Conservation (phyloP, 2,329 filamentous ascomycete genomes). For the Macrophomina phaseolina region DNA sequence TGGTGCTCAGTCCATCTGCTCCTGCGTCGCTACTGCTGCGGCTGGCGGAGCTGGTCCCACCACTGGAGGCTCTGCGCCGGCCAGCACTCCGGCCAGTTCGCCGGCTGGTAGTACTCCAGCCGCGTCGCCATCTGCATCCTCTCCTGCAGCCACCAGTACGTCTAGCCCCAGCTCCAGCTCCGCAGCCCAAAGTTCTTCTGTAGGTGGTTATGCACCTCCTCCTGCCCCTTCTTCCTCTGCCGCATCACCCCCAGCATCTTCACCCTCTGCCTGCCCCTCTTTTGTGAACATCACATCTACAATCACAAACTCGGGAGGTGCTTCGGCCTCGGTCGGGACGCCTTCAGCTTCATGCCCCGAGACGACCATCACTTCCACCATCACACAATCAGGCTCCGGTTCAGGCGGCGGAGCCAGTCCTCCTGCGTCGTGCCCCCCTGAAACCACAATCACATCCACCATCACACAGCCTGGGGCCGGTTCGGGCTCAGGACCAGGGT, state of each 20-base stretch:
- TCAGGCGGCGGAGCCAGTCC: conserved; percentile 6
- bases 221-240: background rate
- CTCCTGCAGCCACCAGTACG: conserved; percentile 12
- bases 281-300: background rate
- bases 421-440: background rate
- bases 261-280: conserved; percentile 4
- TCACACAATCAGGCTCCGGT: background rate
- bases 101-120: background rate
- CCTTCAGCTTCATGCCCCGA: background rate
- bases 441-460: conserved; percentile 1
- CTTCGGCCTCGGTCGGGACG: background rate
- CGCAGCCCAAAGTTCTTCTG: conserved; percentile 1
- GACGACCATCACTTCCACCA: background rate
- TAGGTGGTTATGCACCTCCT: background rate
- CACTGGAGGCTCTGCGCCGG: background rate
- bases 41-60: background rate
- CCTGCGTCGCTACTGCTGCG: conserved; percentile 19
- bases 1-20: conserved; percentile 17
- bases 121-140: conserved; percentile 7
- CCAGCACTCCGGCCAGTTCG: background rate
- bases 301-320: background rate
- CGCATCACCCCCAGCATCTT: background rate
- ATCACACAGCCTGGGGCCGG: background rate
- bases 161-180: background rate
- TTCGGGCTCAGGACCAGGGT: background rate